These are phyloP conservation scores for Globisporangium spinosum DNA, from an alignment of 352 stramenopile species.

Conservation along the genomic window DNA sequence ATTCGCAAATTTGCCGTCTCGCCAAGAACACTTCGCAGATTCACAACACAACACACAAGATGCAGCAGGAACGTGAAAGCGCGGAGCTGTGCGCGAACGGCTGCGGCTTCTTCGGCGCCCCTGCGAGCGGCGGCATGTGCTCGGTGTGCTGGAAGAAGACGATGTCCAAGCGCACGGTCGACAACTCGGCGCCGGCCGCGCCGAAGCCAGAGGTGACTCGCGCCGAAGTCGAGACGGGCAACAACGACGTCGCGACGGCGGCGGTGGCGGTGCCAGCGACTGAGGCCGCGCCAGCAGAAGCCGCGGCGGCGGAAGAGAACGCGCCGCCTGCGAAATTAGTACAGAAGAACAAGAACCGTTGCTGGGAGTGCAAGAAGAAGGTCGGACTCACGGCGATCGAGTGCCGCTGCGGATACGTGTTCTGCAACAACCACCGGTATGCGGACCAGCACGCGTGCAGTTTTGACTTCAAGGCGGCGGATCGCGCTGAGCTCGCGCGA, in stretches of 20 bases:
- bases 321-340: slow-evolving; percentile 35
- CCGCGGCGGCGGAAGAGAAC: slow-evolving; percentile 20
- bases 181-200: slow-evolving; percentile 21
- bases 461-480: slow-evolving; percentile 84
- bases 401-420: slow-evolving; percentile 87
- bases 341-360: slow-evolving; percentile 90
- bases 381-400: slow-evolving; percentile 87
- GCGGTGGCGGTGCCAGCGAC: neutral
- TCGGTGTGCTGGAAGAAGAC: slow-evolving; percentile 86
- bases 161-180: slow-evolving; percentile 68
- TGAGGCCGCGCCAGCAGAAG: slow-evolving; percentile 1
- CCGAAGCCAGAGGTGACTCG: slow-evolving; percentile 19
- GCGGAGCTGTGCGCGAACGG: slow-evolving; percentile 68
- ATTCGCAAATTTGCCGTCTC: slow-evolving; percentile 7
- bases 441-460: slow-evolving; percentile 82
- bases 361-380: slow-evolving; percentile 92
- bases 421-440: slow-evolving; percentile 86
- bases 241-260: neutral
- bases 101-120: slow-evolving; percentile 75
- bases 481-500: slow-evolving; percentile 69
- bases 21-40: neutral
- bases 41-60: slow-evolving; percentile 21
- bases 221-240: slow-evolving; percentile 14
- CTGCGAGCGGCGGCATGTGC: slow-evolving; percentile 74
- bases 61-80: slow-evolving; percentile 82